Base-by-base conservation (phyloP, 805 yeast genomes). In the Kregervanrija pseudodelftensis region DNA sequence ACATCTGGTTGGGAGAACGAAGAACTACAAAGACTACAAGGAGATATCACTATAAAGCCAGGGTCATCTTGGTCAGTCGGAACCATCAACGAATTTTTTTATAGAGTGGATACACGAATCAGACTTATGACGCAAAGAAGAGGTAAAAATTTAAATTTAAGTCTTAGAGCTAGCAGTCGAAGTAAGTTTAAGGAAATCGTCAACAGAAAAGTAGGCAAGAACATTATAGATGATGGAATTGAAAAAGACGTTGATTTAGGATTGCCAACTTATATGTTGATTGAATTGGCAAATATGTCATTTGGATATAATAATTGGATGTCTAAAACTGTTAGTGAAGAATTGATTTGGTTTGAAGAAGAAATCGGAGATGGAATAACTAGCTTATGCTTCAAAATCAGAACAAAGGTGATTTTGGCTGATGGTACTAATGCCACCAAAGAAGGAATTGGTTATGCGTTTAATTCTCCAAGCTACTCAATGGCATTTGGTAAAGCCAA, bases 251-350 rank as follows among this genome's bases (percentile, higher is more conserved):
- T 39, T 22, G 28, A 22, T 7, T 32, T 45, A 11, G 48, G 50
- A 16, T 46, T 63, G 8, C 51, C 59, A 5, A 33, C 55, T 22
- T 35, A 44, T 15, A 48, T 47, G 15, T 44, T 70, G 16, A 53
- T 71, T 14, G 56, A 55, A 8, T 44, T 68, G 22, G 76, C 78
- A 0, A 77, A 77, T 50, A 64, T 59, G n/a, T 58, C 67, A 8
- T 76, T 74, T 61, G 82, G 81, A 2, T 70, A 63, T 52, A 59
- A 68, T 45, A 79, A 77, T 32, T 77, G 82, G 82, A 61, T 68
- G 32, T 40, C 31, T 11, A 33, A 15, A 12, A 35, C 46, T 30
- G 40, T 39, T n/a, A 34, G 32, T 1, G 36, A 39, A 14, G 30
- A 32, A 8, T 39, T 42, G 8, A 13, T 22, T 3, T 10, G 5